phyloP scores from a whole-genome alignment of 164 flowering plant species.

The Umbellularia californica region DNA sequence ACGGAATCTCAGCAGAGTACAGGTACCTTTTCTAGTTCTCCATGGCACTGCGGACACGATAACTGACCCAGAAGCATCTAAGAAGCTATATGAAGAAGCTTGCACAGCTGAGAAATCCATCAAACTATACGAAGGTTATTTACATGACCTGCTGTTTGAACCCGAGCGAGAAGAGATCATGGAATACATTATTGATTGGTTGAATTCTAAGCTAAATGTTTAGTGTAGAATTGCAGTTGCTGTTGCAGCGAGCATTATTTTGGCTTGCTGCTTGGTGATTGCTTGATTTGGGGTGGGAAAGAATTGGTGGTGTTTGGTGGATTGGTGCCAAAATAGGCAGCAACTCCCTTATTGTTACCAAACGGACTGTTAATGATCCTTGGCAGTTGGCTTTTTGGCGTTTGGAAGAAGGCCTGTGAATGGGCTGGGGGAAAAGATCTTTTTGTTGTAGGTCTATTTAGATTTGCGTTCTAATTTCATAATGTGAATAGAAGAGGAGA shows the following conservation, averaged over 20 bases:
- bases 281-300: neutral
- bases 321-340: neutral
- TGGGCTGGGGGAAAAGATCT: neutral
- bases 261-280: neutral
- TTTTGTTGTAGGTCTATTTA: neutral
- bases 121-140: constrained; percentile 58
- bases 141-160: constrained; percentile 86
- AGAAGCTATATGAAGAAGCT: constrained; percentile 60
- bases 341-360: neutral
- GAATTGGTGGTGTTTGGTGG: neutral
- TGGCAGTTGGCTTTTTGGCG: neutral
- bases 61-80: constrained; percentile 74
- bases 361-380: neutral
- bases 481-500: neutral
- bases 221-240: neutral
- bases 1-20: constrained; percentile 42
- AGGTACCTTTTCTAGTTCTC: constrained; percentile 68
- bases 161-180: constrained; percentile 48
- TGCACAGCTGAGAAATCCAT: constrained; percentile 68
- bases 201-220: neutral
- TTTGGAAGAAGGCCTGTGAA: neutral
- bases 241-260: neutral
- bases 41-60: constrained; percentile 81
- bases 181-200: neutral
- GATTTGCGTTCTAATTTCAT: neutral